Evolutionary conservation across 345 rosid genomes (phyloP).

Genomic region (Populus pruinosa): DNA sequence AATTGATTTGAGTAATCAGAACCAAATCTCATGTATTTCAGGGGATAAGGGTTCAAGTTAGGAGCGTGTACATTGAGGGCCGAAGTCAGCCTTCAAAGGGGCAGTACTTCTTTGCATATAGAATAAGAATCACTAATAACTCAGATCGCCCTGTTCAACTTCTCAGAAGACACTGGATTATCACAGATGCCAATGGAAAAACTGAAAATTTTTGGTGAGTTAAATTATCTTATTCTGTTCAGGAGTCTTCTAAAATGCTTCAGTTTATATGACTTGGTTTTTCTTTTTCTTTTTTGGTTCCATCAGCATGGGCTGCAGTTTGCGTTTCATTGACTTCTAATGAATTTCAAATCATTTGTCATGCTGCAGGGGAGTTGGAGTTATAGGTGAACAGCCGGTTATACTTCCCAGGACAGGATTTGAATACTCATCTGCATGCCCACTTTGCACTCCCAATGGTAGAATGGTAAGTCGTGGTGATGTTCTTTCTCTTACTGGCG

Average conservation of each 20-base stretch:
- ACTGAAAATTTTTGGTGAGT: conserved; percentile 67
- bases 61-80: conserved; percentile 65
- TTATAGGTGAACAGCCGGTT: conserved; percentile 76
- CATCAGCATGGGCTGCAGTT: not conserved
- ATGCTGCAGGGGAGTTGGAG: conserved; percentile 62
- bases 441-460: conserved; percentile 56
- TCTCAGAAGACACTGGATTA: conserved; percentile 72
- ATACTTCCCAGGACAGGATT: conserved; percentile 64
- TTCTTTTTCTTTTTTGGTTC: not conserved
- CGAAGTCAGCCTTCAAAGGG: conserved; percentile 63
- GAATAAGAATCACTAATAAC: conserved; percentile 63
- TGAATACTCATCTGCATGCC: conserved; percentile 82
- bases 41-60: conserved; percentile 72
- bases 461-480: conserved; percentile 49
- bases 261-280: not conserved
- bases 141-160: conserved; percentile 75
- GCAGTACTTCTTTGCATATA: conserved; percentile 66
- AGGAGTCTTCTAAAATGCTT: not conserved
- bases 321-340: not conserved
- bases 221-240: not conserved
- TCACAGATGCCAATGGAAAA: conserved; percentile 61
- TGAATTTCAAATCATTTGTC: conserved; percentile 7
- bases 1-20: not conserved
- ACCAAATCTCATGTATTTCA: conserved; percentile 23
- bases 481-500: not conserved